A percentile compares a stretch with the other conserved stretches of the same genome.
phyloP scores from a whole-genome alignment of 176 grass and related monocot genomes.

The Carex littledalei region DNA sequence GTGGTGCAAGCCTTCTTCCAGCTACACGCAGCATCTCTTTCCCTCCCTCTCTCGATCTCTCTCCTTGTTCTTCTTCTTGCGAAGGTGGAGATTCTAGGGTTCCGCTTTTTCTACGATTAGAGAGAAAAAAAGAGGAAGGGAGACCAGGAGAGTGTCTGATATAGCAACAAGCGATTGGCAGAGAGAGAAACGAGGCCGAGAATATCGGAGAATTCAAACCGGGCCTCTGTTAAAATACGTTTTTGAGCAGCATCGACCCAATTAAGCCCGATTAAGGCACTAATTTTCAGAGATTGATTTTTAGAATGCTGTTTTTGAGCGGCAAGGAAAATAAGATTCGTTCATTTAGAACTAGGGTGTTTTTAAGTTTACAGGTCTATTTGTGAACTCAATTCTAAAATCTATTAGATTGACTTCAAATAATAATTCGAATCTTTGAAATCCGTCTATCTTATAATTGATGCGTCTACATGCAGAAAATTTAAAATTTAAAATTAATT shows the following conservation, averaged over 20 bases:
- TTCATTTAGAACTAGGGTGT: too few species aligned
- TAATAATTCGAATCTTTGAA: too few species aligned
- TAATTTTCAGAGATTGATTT: not conserved
- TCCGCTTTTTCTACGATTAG: slow-evolving; percentile 6
- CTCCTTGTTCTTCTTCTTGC: not conserved
- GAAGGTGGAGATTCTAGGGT: slow-evolving; percentile 7
- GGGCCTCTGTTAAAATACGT: not conserved
- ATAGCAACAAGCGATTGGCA: not conserved
- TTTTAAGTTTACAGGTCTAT: too few species aligned
- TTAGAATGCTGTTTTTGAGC: not conserved
- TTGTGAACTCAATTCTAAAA: too few species aligned
- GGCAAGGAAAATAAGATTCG: not conserved
- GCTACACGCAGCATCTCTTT: slow-evolving; percentile 11
- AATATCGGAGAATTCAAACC: slow-evolving; percentile 1
- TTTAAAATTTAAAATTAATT: too few species aligned
- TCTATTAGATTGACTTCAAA: too few species aligned
- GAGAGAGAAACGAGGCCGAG: slow-evolving; percentile 18
- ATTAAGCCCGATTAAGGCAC: not conserved
- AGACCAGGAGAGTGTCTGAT: not conserved
- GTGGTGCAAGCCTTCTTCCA: slow-evolving; percentile 24
- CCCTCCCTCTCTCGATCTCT: not conserved
- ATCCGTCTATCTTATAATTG: too few species aligned
- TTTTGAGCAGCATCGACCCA: not conserved
- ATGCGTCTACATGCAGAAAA: too few species aligned
- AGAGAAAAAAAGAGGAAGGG: not conserved